phyloP scores from a whole-genome alignment of 495 filamentous ascomycete genomes.

The Aspergillus affinis region DNA sequence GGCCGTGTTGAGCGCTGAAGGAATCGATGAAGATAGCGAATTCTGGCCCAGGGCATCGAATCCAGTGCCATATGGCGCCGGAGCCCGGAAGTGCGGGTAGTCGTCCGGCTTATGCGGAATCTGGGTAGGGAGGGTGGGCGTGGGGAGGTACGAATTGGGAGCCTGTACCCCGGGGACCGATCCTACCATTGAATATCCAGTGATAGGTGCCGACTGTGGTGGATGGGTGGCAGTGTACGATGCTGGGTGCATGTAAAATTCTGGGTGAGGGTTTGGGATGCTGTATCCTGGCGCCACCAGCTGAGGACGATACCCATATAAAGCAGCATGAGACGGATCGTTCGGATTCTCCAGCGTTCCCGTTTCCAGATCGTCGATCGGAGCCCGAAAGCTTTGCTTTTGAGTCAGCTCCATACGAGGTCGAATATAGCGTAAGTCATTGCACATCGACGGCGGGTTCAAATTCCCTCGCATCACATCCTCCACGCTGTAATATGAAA shows the following conservation, averaged over 20 bases:
- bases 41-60: conserved; percentile 40
- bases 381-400: conserved; percentile 69
- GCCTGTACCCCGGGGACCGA: conserved; percentile 34
- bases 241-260: conserved; percentile 40
- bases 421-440: conserved; percentile 51
- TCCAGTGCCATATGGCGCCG: conserved; percentile 30
- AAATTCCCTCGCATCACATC: conserved; percentile 66
- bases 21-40: conserved; percentile 38
- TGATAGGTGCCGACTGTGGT: conserved; percentile 33
- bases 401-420: conserved; percentile 60
- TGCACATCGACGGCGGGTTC: conserved; percentile 60
- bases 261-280: conserved; percentile 35
- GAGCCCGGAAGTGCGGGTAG: conserved; percentile 32
- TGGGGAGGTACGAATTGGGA: conserved; percentile 43
- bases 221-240: conserved; percentile 41
- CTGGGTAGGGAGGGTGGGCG: conserved; percentile 27
- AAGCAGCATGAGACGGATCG: conserved; percentile 37
- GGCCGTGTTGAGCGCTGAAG: conserved; percentile 30
- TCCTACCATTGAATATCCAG: conserved; percentile 37
- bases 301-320: conserved; percentile 44
- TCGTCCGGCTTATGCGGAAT: conserved; percentile 42
- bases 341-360: conserved; percentile 39
- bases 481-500: conserved; percentile 82
- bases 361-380: conserved; percentile 61
- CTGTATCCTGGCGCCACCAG: conserved; percentile 40